These are phyloP conservation scores for Rhodotorula graminis DNA, from an alignment of 768 basidiomycete species.

Conservation along the genomic window DNA sequence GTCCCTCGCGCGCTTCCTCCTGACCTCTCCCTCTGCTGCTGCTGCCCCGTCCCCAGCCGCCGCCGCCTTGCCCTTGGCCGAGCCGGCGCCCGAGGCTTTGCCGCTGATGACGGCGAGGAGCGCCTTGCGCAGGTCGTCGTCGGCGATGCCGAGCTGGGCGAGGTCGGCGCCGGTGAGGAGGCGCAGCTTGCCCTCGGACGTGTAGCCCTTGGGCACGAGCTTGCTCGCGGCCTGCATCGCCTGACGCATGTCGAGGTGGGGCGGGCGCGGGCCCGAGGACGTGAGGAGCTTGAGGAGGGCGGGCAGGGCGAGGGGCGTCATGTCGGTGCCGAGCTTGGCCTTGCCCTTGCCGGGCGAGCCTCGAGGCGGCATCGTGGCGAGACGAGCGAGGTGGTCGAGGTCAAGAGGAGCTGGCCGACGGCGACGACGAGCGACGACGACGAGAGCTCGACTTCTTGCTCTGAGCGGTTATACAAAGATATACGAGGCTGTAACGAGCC, in stretches of 20 bases:
- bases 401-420: neutral
- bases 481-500: too few relatives aligned
- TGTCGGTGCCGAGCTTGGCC: constrained; percentile 16
- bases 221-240: constrained; percentile 69
- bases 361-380: neutral
- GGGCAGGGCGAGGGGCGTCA: constrained; percentile 58
- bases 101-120: constrained; percentile 13
- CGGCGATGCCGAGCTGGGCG: constrained; percentile 54
- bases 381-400: neutral
- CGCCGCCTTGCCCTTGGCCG: constrained; percentile 26
- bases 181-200: constrained; percentile 58
- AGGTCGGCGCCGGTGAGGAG: constrained; percentile 62
- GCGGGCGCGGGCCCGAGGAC: constrained; percentile 42
- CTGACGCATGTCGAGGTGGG: constrained; percentile 50
- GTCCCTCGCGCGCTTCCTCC: constrained; percentile 48
- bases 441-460: neutral
- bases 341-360: neutral
- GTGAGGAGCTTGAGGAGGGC: constrained; percentile 65
- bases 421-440: neutral
- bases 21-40: constrained; percentile 50
- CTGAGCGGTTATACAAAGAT: neutral
- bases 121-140: constrained; percentile 34
- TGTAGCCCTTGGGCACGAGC: constrained; percentile 46
- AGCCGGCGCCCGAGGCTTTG: neutral
- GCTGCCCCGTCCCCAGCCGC: constrained; percentile 29